Conservation (phyloP, 2,329 filamentous ascomycete genomes). For the Botrytis elliptica region DNA sequence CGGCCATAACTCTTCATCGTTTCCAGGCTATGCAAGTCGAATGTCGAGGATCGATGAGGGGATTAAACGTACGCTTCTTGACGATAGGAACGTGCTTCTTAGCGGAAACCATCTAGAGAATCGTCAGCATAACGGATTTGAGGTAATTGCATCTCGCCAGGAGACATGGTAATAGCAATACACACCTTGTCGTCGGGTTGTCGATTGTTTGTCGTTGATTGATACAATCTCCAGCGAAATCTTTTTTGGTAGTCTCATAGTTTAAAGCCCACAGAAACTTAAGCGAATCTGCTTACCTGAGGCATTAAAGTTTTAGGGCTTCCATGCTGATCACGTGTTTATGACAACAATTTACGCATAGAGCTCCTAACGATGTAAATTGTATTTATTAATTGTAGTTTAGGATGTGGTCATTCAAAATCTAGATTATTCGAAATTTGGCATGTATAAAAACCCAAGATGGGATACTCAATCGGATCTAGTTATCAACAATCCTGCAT, state of each 20-base stretch:
- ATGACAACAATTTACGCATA: not conserved
- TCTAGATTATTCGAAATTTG: not conserved
- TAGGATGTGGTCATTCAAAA: not conserved
- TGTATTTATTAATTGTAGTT: not conserved
- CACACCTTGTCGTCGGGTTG: slow-evolving; percentile 39
- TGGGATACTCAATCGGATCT: not conserved
- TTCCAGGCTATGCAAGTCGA: slow-evolving; percentile 1
- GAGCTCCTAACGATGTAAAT: not conserved
- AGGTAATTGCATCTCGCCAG: not conserved
- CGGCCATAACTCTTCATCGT: not conserved
- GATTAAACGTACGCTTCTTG: slow-evolving; percentile 90
- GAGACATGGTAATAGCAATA: slow-evolving; percentile 6
- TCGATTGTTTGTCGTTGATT: slow-evolving; percentile 36
- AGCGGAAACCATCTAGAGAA: slow-evolving; percentile 86
- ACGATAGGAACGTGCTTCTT: slow-evolving; percentile 99
- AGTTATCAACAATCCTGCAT: not conserved
- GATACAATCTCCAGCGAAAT: slow-evolving; percentile 25
- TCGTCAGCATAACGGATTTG: slow-evolving; percentile 11
- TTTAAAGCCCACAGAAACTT: slow-evolving; percentile 23
- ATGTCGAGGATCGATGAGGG: slow-evolving; percentile 16
- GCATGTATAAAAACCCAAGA: not conserved
- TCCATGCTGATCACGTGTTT: not conserved
- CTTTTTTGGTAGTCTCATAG: slow-evolving; percentile 25
- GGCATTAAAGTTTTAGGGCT: slow-evolving; percentile 20
- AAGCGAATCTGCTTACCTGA: slow-evolving; percentile 7